Evolutionary conservation across 1,284 basidiomycete genomes (phyloP), one percentile per base, ranked within the genome.

Genomic region (Tylopilus orsonianus): DNA sequence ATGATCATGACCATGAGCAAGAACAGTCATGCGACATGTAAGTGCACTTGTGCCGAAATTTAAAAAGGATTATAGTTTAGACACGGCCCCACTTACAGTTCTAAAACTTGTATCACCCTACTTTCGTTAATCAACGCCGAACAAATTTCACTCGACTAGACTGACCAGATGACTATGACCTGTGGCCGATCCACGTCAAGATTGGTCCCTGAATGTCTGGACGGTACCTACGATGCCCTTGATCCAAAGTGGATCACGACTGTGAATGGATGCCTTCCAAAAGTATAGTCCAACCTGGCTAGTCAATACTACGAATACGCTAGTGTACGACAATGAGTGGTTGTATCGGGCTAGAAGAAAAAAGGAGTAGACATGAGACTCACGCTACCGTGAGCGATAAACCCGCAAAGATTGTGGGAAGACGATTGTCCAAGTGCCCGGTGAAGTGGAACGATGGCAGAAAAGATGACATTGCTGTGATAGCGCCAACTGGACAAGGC

Each of bases 261-360:
- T 14, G 30, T 46, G 61, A 30, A 52, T 24, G 8, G 49, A 2
- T 12, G n/a, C 34, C 22, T 36, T 66, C 50, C 55, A 43, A 44
- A 64, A 44, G 39, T 62, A 66, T 7, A 56, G 13, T 34, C 32
- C 52, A 9, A 63, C 55, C 49, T 62, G 60, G n/a, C 43, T 2
- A 9, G 61, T 66, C 22, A 66, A 36, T 32, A 62, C 37, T 23
- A 51, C 1, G 30, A 62, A 62, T 35, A 53, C 12, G 9, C 60
- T 62, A 7, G 22, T 3, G 13, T 0, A 13, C 29, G 14, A 23
- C 14, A 13, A 39, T n/a, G n/a, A n/a, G n/a, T n/a, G n/a, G n/a
- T 1, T n/a, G 8, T 16, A 18, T 47, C 23, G 43, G 12, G 27
- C 36, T 41, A 2, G 14, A 30, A 26, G 27, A 10, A 5, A 30